phyloP scores from a whole-genome alignment of 306 rosid genomes.

The Vachellia pachyceras region DNA sequence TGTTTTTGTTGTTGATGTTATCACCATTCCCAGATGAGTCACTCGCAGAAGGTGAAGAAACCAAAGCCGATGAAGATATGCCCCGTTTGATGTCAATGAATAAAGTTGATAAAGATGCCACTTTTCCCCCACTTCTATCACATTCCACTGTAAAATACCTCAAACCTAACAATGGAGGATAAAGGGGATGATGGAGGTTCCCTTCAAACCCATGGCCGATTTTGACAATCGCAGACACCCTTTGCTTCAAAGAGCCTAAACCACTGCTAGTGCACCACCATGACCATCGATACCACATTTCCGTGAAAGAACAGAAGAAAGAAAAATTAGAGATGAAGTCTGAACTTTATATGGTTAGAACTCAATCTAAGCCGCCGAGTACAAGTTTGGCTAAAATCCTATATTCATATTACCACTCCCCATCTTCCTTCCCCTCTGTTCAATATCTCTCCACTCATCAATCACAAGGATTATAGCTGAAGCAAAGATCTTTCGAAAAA shows the following conservation, averaged over 20 bases:
- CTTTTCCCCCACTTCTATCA: slow-evolving; percentile 35
- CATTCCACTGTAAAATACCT: slow-evolving; percentile 33
- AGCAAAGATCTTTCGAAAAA: slow-evolving; percentile 17
- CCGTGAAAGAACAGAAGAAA: slow-evolving; percentile 3
- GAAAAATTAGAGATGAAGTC: neutral
- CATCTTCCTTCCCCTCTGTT: neutral
- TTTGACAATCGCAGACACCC: slow-evolving; percentile 41
- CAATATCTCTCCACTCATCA: slow-evolving; percentile 2
- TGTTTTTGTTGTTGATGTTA: neutral
- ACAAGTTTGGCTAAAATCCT: neutral
- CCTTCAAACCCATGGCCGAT: slow-evolving; percentile 35
- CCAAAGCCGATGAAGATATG: slow-evolving; percentile 34
- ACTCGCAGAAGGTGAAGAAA: slow-evolving; percentile 8
- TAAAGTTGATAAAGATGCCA: slow-evolving; percentile 31
- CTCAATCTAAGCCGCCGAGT: slow-evolving; percentile 21
- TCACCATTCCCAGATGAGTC: slow-evolving; percentile 24
- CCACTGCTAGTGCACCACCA: slow-evolving; percentile 31
- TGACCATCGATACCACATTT: slow-evolving; percentile 50
- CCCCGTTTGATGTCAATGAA: slow-evolving; percentile 42
- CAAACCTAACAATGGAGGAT: slow-evolving; percentile 38
- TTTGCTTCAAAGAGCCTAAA: slow-evolving; percentile 44
- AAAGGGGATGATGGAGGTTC: slow-evolving; percentile 39
- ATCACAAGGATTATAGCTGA: slow-evolving; percentile 14
- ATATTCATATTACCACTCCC: slow-evolving; percentile 13
- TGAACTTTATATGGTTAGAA: slow-evolving; percentile 17